phyloP scores from a whole-genome alignment of 345 rosid genomes.

The Syzygium aromaticum region DNA sequence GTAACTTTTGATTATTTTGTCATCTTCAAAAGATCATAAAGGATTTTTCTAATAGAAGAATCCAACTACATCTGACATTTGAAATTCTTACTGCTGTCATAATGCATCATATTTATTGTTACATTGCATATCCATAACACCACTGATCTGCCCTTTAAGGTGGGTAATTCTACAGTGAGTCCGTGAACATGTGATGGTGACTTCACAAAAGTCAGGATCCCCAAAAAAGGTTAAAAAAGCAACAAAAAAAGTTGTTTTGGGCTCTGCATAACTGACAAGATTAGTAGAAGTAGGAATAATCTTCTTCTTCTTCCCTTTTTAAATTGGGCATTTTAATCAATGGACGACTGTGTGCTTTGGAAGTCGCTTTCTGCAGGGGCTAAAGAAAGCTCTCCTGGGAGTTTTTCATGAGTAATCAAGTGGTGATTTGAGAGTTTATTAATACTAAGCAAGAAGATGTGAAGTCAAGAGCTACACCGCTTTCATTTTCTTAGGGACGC shows the following conservation, averaged over 20 bases:
- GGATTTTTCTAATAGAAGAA: neutral
- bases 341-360: neutral
- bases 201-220: neutral
- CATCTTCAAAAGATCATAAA: too few relatives aligned
- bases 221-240: neutral
- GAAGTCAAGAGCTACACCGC: neutral
- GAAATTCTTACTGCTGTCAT: neutral
- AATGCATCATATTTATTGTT: neutral
- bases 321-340: neutral
- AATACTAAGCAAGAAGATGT: neutral
- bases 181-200: neutral
- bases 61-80: neutral
- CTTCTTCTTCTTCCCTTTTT: neutral
- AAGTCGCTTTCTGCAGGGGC: neutral
- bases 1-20: too few relatives aligned
- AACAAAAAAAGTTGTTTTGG: neutral
- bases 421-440: neutral
- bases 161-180: neutral
- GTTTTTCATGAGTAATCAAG: neutral
- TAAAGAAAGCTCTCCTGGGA: neutral
- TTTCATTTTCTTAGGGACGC: constrained; percentile 3
- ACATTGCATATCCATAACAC: neutral
- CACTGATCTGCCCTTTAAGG: neutral
- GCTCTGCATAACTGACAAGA: neutral
- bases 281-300: neutral